Percentiles rank a stretch among this genome's conserved stretches.
Conservation (phyloP, 2,329 filamentous ascomycete genomes). For the Penicillium nordicum region DNA sequence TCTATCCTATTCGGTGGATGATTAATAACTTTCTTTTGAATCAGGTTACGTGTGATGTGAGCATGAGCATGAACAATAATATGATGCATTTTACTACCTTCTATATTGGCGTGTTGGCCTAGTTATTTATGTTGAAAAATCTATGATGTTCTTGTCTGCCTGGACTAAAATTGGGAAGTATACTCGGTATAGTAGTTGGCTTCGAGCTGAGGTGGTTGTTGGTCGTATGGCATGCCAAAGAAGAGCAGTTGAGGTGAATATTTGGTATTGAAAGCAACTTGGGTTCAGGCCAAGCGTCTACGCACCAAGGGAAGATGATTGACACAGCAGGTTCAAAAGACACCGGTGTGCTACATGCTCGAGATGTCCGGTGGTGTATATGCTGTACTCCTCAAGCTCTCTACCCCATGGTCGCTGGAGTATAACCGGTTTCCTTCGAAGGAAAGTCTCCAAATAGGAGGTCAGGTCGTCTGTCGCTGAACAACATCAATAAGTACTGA, state of each 20-base stretch:
- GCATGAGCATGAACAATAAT: slow-evolving; percentile 34
- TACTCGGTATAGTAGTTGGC: slow-evolving; percentile 2
- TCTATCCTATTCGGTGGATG: background rate
- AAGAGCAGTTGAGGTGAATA: no score
- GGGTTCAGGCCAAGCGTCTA: background rate
- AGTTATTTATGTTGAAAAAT: slow-evolving; percentile 10
- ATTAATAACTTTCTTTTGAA: slow-evolving; percentile 8
- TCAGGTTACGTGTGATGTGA: slow-evolving; percentile 38
- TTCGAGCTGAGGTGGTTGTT: background rate
- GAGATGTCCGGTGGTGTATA: background rate
- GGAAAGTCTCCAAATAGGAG: background rate
- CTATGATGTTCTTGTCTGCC: slow-evolving; percentile 9
- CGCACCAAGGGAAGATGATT: background rate
- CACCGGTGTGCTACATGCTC: background rate
- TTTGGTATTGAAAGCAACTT: background rate
- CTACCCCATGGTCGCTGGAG: background rate
- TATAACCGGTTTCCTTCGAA: background rate
- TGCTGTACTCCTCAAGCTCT: background rate
- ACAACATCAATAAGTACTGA: background rate
- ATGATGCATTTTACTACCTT: slow-evolving; percentile 26
- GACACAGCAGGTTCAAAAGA: background rate
- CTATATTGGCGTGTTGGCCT: slow-evolving; percentile 3
- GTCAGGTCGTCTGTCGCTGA: background rate
- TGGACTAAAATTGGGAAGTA: background rate
- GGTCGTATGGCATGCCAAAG: background rate